These are phyloP conservation scores for Metarhizium humberi DNA, from an alignment of 2,329 filamentous ascomycete species.

Conservation along the genomic window DNA sequence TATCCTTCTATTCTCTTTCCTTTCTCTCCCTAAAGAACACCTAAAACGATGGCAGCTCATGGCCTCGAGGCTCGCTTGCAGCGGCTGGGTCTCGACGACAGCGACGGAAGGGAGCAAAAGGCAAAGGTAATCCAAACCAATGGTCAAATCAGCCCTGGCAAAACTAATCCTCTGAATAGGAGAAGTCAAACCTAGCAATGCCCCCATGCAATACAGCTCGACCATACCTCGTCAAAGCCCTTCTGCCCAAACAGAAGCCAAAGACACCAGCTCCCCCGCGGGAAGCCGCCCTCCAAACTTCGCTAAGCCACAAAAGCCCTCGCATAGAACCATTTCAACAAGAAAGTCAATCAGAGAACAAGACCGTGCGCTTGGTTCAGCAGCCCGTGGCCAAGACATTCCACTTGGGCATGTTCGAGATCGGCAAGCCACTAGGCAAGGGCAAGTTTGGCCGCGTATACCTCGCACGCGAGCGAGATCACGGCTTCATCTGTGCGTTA, in stretches of 20 bases:
- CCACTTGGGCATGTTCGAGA: conserved; percentile 58
- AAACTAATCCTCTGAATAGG: neutral
- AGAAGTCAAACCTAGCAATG: conserved; percentile 24
- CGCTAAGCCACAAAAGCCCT: too few relatives aligned
- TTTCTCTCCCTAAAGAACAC: neutral
- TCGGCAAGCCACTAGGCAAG: conserved; percentile 62
- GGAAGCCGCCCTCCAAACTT: too few relatives aligned
- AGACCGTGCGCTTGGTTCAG: neutral
- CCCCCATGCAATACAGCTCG: neutral
- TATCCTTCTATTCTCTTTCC: neutral
- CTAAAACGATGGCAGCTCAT: neutral
- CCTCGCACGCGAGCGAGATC: conserved; percentile 55
- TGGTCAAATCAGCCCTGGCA: neutral
- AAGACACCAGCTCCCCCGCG: too few relatives aligned
- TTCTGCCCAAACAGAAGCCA: too few relatives aligned
- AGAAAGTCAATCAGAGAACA: too few relatives aligned
- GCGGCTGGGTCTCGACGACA: conserved; percentile 16
- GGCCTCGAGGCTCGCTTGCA: neutral
- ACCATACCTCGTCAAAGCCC: neutral
- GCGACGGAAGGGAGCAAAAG: neutral
- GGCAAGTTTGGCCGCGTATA: conserved; percentile 68
- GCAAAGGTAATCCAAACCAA: neutral
- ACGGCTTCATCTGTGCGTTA: conserved; percentile 60
- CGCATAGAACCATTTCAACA: too few relatives aligned
- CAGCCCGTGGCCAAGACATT: neutral